Evolutionary conservation across 2,329 filamentous ascomycete species (phyloP).

Genomic region (Aspergillus pseudoglaucus): DNA sequence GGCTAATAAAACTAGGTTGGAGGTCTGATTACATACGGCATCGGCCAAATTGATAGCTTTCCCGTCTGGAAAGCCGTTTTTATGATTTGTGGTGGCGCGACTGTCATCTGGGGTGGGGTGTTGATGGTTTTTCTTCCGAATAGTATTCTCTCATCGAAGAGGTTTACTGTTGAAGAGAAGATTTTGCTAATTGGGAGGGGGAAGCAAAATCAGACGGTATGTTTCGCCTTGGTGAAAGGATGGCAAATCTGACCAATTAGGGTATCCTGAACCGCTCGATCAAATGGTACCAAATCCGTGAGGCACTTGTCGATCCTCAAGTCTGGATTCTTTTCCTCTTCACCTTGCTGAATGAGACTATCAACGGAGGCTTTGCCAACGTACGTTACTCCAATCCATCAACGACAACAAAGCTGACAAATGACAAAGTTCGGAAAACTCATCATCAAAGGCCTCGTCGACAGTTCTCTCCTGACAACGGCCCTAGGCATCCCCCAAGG

Average conservation of each 20-base stretch:
- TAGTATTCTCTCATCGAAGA: slow-evolving; percentile 36
- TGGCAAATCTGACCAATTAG: background rate
- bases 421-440: slow-evolving; percentile 43
- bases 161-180: slow-evolving; percentile 41
- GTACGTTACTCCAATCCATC: background rate
- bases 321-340: slow-evolving; percentile 43
- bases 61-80: slow-evolving; percentile 43
- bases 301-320: slow-evolving; percentile 41
- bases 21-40: slow-evolving; percentile 24
- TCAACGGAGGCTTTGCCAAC: slow-evolving; percentile 49
- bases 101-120: slow-evolving; percentile 37
- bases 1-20: slow-evolving; percentile 3
- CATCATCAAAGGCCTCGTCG: slow-evolving; percentile 44
- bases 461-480: slow-evolving; percentile 43
- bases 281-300: slow-evolving; percentile 44
- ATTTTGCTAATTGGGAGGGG: slow-evolving; percentile 37
- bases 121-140: slow-evolving; percentile 40
- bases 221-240: background rate
- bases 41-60: slow-evolving; percentile 38
- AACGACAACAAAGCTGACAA: background rate
- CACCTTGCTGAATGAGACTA: slow-evolving; percentile 47
- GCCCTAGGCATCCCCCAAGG: slow-evolving; percentile 51
- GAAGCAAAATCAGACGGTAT: slow-evolving; percentile 8
- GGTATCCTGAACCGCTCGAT: slow-evolving; percentile 45
- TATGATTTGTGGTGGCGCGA: slow-evolving; percentile 41